Base-by-base conservation (phyloP, 441 rosid species). In the Pelargonium citronellum region DNA sequence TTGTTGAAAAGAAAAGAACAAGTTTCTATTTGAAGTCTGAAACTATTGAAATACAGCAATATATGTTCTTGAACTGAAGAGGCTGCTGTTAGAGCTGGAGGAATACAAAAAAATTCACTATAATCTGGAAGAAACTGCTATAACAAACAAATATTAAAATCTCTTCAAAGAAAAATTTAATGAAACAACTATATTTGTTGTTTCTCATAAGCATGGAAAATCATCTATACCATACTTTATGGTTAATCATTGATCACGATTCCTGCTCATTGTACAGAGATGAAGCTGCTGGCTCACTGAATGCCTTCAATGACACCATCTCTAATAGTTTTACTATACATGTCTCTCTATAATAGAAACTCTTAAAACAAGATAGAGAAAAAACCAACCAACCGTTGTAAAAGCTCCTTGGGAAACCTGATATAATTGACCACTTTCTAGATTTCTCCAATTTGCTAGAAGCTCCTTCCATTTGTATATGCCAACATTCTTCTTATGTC, bases 281-380 rank as follows among this genome's bases (percentile, higher is more conserved):
- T 78, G 78, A 69, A 43, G 62, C 9, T 53, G 44, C 63, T 57
- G 79, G 69, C 72, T 74, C 67, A 66, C 70, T 72, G 68, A 68
- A 72, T 71, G 68, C 61, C 69, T 78, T 70, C 71, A 73, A 47
- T 44, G 66, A 73, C 74, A 64, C 70, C 72, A 65, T 74, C 62
- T 74, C 71, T 74, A 68, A 27, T 79, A 67, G 53, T 74, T 77
- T 77, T 71, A 69, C 83, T 84, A 83, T 86, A 78, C 87, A 86
- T 66, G 72, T 75, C 79, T 75, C 73, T 77, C 76, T 75, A 64
- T 64, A 63, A 68, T 58, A 58, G 66, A 85, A 78, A 73, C 74
- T 65, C 68, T 61, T 66, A 63, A 72, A 67, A 69, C 66, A 61
- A 73, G 22, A 62, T 4, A 67, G 65, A 15, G 49, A 66, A 78